Conservation (phyloP, 768 basidiomycete genomes). For the Baorangia bicolor region DNA sequence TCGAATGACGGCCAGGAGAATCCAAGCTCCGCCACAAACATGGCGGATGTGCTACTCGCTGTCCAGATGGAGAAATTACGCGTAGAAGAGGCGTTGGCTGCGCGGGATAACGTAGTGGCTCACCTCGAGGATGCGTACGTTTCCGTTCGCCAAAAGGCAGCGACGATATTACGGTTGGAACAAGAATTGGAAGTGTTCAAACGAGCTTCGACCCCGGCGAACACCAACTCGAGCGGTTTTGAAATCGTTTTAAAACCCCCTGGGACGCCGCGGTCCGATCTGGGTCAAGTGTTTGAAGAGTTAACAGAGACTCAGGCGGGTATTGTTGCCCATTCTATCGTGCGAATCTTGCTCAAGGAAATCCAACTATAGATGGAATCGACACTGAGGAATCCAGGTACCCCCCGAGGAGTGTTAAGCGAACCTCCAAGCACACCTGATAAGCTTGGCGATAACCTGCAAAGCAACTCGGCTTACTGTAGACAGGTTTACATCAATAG, state of each 20-base stretch:
- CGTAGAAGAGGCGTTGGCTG: constrained; percentile 55
- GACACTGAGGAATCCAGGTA: neutral
- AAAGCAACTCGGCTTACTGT: constrained; percentile 29
- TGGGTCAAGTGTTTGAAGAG: neutral
- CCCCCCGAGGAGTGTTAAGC: neutral
- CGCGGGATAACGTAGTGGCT: constrained; percentile 60
- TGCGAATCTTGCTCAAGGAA: neutral
- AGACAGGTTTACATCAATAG: constrained; percentile 14
- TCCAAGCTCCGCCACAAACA: neutral
- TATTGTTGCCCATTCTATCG: neutral
- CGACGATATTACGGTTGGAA: constrained; percentile 48
- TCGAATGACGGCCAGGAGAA: constrained; percentile 18
- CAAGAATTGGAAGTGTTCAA: constrained; percentile 36
- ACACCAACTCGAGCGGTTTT: constrained; percentile 4
- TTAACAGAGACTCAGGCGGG: constrained; percentile 4
- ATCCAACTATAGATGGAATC: neutral
- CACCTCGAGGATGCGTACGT: constrained; percentile 59
- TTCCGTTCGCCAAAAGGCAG: constrained; percentile 60
- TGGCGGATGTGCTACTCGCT: constrained; percentile 53
- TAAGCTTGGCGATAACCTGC: constrained; percentile 18
- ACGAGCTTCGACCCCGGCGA: constrained; percentile 22
- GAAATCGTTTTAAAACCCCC: neutral
- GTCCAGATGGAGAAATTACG: constrained; percentile 52
- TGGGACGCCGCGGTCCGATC: neutral
- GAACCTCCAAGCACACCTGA: constrained; percentile 21